These are phyloP conservation scores for Boechera retrofracta DNA, from an alignment of 345 rosid genomes.

Conservation along the genomic window DNA sequence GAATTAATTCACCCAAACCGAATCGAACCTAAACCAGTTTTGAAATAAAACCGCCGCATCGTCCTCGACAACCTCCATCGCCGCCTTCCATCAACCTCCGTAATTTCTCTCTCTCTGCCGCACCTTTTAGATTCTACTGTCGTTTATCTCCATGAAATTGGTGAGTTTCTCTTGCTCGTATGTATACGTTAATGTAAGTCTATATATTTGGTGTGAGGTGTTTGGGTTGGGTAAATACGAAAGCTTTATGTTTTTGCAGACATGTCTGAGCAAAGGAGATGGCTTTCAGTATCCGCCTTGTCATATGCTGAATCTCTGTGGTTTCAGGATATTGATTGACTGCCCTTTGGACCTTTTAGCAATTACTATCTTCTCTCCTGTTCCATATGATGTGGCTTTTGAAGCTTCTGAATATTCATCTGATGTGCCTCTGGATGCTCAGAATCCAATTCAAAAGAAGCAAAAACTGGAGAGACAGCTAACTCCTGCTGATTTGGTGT, in stretches of 20 bases:
- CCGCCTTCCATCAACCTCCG: conserved; percentile 29
- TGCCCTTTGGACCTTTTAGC: conserved; percentile 86
- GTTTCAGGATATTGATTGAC: conserved; percentile 74
- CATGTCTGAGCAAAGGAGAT: conserved; percentile 77
- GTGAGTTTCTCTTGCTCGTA: conserved; percentile 54
- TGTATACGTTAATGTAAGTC: not conserved
- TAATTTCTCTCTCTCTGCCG: not conserved
- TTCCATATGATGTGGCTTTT: conserved; percentile 45
- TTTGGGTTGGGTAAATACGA: conserved; percentile 20
- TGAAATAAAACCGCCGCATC: conserved; percentile 33
- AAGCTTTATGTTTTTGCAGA: conserved; percentile 54
- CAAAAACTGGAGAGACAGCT: conserved; percentile 50
- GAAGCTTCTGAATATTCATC: conserved; percentile 38
- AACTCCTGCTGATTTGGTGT: conserved; percentile 54
- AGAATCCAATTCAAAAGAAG: conserved; percentile 50
- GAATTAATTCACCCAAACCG: not conserved
- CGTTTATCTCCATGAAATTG: conserved; percentile 55
- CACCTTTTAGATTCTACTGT: not conserved
- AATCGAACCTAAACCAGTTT: not conserved
- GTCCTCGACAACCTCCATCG: not conserved
- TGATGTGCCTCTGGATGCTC: conserved; percentile 32
- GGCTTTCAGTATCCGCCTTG: conserved; percentile 75
- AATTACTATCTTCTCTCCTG: conserved; percentile 65
- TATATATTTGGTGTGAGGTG: conserved; percentile 1
- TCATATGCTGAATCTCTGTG: conserved; percentile 62